Evolutionary conservation across 805 yeast genomes (phyloP).

Genomic region (Ogataea methanolica): DNA sequence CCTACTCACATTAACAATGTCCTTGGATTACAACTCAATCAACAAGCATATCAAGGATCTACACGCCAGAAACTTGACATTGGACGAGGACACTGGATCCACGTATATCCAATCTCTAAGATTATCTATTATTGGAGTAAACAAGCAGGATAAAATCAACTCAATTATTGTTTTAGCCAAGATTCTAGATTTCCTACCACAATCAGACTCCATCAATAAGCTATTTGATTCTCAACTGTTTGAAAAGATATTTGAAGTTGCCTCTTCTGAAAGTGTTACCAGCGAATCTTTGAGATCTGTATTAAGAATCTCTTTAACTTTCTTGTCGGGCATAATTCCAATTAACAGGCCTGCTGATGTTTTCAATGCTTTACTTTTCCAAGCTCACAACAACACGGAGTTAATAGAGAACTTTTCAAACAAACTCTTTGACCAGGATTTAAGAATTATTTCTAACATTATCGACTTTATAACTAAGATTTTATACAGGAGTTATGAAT

Average conservation of each 20-base stretch:
- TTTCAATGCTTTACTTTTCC: conserved; percentile 15
- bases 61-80: conserved; percentile 8
- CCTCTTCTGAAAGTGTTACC: conserved; percentile 16
- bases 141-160: conserved; percentile 47
- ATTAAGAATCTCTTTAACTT: conserved; percentile 30
- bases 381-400: conserved; percentile 33
- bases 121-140: conserved; percentile 39
- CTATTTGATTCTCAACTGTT: conserved; percentile 23
- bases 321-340: conserved; percentile 41
- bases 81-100: conserved; percentile 20
- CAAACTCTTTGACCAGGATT: conserved; percentile 39
- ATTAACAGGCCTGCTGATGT: conserved; percentile 30
- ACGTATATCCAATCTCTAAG: conserved; percentile 26
- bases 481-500: conserved; percentile 37
- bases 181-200: conserved; percentile 43
- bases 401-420: conserved; percentile 39
- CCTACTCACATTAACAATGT: no score
- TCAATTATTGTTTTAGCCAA: conserved; percentile 51
- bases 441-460: conserved; percentile 38
- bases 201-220: conserved; percentile 19
- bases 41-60: conserved; percentile 25
- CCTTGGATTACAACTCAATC: conserved; percentile 20
- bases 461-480: conserved; percentile 43
- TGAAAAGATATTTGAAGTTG: conserved; percentile 18
- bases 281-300: conserved; percentile 22